phyloP scores from a whole-genome alignment of 2,329 filamentous ascomycete species.

The Monosporascus sp. region DNA sequence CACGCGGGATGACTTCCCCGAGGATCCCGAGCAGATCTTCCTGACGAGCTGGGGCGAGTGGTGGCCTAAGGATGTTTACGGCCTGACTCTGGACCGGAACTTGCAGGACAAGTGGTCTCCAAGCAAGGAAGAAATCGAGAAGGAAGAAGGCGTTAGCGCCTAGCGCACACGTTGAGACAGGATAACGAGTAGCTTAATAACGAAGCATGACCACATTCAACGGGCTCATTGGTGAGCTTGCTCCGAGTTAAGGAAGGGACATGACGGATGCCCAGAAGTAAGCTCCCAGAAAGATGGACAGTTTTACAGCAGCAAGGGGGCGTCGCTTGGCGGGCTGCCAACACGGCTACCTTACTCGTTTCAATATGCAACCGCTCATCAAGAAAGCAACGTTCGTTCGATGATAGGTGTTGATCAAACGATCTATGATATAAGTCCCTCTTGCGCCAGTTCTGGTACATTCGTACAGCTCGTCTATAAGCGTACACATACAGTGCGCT shows the following conservation, averaged over 20 bases:
- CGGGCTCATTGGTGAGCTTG: neutral
- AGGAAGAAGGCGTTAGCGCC: conserved; percentile 27
- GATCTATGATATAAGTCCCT: too few species aligned
- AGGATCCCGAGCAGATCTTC: conserved; percentile 47
- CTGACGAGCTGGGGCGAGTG: conserved; percentile 53
- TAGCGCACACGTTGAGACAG: neutral
- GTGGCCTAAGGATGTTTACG: conserved; percentile 42
- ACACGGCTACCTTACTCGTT: too few species aligned
- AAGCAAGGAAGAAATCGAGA: conserved; percentile 42
- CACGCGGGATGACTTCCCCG: conserved; percentile 39
- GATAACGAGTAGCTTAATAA: neutral
- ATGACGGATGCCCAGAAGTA: too few species aligned
- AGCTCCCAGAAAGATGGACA: too few species aligned
- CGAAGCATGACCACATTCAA: neutral
- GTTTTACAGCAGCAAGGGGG: too few species aligned
- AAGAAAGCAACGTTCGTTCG: too few species aligned
- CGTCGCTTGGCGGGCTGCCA: too few species aligned
- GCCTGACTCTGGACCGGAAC: conserved; percentile 34
- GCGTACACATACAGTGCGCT: neutral
- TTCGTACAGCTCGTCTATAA: too few species aligned
- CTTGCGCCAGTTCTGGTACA: too few species aligned
- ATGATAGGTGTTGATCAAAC: too few species aligned
- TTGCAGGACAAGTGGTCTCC: conserved; percentile 49
- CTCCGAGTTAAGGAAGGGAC: too few species aligned
- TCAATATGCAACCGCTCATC: too few species aligned